These are phyloP conservation scores for Aureobasidium sp. DNA, from an alignment of 2,329 filamentous ascomycete species.

Conservation along the genomic window DNA sequence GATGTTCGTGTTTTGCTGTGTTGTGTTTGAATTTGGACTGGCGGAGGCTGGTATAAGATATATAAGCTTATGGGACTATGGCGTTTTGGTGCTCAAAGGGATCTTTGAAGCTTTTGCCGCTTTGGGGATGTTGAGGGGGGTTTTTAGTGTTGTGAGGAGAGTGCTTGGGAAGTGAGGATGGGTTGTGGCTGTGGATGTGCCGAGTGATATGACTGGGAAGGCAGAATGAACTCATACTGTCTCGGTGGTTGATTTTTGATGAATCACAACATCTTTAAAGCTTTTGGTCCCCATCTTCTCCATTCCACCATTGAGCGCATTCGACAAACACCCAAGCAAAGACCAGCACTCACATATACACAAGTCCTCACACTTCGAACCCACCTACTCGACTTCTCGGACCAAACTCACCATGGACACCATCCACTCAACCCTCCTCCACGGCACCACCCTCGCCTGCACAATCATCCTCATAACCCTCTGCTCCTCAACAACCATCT, in stretches of 20 bases:
- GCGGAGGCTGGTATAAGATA: fast-evolving
- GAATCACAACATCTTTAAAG: neutral
- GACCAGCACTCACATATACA: neutral
- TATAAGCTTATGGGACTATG: neutral
- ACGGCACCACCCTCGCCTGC: neutral
- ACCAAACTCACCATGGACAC: neutral
- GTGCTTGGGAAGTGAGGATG: neutral
- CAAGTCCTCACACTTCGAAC: too few relatives aligned
- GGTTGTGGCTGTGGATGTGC: too few relatives aligned
- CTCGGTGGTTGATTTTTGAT: neutral
- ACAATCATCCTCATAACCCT: neutral
- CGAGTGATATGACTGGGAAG: neutral
- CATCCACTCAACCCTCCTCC: neutral
- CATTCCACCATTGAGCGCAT: neutral
- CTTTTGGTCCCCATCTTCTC: neutral
- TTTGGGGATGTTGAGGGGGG: neutral
- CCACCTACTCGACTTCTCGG: neutral
- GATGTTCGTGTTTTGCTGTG: neutral
- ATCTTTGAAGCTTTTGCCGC: neutral
- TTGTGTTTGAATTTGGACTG: neutral
- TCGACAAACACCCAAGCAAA: neutral
- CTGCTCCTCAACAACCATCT: neutral
- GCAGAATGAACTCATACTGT: neutral
- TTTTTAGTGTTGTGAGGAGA: neutral
- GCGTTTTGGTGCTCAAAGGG: neutral